Conservation (phyloP, 2,329 filamentous ascomycete species). For the Aspergillus clavatus region DNA sequence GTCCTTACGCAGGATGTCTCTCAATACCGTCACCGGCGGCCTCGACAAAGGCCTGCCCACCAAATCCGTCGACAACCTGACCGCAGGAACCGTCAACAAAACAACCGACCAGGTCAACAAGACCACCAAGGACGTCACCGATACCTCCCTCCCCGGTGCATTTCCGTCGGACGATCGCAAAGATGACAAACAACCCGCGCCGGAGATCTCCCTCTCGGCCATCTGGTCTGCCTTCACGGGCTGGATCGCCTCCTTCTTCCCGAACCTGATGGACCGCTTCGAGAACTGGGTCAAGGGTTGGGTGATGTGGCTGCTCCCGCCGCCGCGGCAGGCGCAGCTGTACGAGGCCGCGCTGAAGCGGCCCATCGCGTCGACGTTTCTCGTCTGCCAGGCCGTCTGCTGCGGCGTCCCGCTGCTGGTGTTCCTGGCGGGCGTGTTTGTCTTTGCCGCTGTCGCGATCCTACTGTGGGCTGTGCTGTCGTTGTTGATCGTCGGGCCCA, state of each 20-base stretch:
- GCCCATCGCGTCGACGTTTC: constrained; percentile 29
- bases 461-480: constrained; percentile 29
- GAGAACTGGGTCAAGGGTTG: constrained; percentile 21
- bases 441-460: constrained; percentile 30
- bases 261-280: constrained; percentile 24
- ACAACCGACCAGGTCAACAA: constrained; percentile 12
- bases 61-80: constrained; percentile 14
- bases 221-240: constrained; percentile 13
- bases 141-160: constrained; percentile 22
- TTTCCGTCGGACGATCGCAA: constrained; percentile 23
- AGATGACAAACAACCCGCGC: constrained; percentile 12
- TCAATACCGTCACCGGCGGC: constrained; percentile 22
- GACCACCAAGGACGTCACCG: constrained; percentile 16
- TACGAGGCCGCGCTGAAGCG: constrained; percentile 27
- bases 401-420: constrained; percentile 32
- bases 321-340: constrained; percentile 22
- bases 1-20: constrained; percentile 17
- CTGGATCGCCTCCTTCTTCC: constrained; percentile 19
- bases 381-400: constrained; percentile 31
- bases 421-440: constrained; percentile 28
- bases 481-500: constrained; percentile 27
- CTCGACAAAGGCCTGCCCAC: constrained; percentile 17
- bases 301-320: constrained; percentile 23
- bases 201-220: constrained; percentile 15
- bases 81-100: constrained; percentile 12